phyloP scores from a whole-genome alignment of 345 rosid genomes.

The Gossypium herbaceum region DNA sequence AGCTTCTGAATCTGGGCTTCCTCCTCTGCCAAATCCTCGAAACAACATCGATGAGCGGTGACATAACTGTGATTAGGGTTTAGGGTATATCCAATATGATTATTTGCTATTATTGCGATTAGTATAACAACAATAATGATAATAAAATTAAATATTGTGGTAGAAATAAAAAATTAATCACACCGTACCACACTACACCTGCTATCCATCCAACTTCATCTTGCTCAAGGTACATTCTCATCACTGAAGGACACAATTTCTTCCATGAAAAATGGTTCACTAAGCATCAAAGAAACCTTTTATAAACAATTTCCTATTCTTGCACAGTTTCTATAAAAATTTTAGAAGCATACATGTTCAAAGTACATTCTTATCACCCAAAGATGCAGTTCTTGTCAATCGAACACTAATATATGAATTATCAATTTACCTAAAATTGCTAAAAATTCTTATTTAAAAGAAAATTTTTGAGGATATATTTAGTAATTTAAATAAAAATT shows the following conservation, averaged over 20 bases:
- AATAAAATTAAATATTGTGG: no score
- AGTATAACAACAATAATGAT: accelerated
- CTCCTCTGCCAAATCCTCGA: neutral
- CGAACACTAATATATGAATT: neutral
- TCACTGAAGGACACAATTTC: neutral
- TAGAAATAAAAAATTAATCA: no score
- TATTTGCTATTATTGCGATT: no score
- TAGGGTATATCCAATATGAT: accelerated
- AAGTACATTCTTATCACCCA: neutral
- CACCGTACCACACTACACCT: no score
- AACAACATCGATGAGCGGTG: constrained; percentile 36
- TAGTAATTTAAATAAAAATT: no score
- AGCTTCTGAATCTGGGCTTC: constrained; percentile 18
- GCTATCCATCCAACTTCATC: accelerated
- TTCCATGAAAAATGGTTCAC: neutral
- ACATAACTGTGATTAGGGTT: no score
- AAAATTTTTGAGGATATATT: no score
- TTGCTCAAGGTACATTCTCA: neutral
- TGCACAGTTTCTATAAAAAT: no score
- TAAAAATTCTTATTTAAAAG: no score
- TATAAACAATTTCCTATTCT: neutral
- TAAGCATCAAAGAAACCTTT: neutral
- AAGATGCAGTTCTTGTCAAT: neutral
- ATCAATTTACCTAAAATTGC: no score
- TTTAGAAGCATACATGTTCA: no score